These are phyloP conservation scores for Metarhizium sp. DNA, from an alignment of 2,329 filamentous ascomycete species.

Conservation along the genomic window DNA sequence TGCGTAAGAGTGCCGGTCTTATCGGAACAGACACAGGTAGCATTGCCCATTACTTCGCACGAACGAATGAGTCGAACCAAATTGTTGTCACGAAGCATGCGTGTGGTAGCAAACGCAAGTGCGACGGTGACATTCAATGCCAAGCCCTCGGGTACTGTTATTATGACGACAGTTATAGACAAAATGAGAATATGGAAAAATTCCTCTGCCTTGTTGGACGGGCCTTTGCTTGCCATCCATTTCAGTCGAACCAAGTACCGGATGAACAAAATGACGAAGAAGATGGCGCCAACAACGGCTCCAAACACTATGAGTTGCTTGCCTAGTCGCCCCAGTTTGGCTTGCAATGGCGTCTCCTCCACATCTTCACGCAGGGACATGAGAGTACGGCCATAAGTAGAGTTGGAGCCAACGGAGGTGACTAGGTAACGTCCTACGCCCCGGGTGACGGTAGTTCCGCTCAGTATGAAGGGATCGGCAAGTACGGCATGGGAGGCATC, in stretches of 20 bases:
- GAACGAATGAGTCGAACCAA: conserved; percentile 49
- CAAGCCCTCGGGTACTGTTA: conserved; percentile 51
- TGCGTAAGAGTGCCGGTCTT: conserved; percentile 58
- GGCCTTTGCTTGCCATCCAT: conserved; percentile 24
- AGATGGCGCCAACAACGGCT: conserved; percentile 28
- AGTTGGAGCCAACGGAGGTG: conserved; percentile 64
- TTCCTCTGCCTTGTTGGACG: conserved; percentile 42
- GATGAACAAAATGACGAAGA: conserved; percentile 32
- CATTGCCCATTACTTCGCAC: conserved; percentile 56
- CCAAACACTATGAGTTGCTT: conserved; percentile 56
- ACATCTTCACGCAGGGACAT: conserved; percentile 70
- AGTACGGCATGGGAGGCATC: conserved; percentile 39
- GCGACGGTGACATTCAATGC: conserved; percentile 53
- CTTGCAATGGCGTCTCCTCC: conserved; percentile 69
- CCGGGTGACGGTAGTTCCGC: conserved; percentile 67
- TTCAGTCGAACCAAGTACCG: conserved; percentile 25
- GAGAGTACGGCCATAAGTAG: conserved; percentile 67
- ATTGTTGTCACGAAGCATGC: conserved; percentile 56
- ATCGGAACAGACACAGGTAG: conserved; percentile 54
- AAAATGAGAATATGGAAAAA: conserved; percentile 51
- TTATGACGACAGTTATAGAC: conserved; percentile 49
- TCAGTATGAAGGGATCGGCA: conserved; percentile 72
- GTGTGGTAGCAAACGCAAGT: conserved; percentile 51
- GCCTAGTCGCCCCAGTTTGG: conserved; percentile 66
- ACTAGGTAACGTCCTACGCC: conserved; percentile 70